These are phyloP conservation scores for Cyclocybe cylindracea DNA, from an alignment of 768 basidiomycete species.

Conservation along the genomic window DNA sequence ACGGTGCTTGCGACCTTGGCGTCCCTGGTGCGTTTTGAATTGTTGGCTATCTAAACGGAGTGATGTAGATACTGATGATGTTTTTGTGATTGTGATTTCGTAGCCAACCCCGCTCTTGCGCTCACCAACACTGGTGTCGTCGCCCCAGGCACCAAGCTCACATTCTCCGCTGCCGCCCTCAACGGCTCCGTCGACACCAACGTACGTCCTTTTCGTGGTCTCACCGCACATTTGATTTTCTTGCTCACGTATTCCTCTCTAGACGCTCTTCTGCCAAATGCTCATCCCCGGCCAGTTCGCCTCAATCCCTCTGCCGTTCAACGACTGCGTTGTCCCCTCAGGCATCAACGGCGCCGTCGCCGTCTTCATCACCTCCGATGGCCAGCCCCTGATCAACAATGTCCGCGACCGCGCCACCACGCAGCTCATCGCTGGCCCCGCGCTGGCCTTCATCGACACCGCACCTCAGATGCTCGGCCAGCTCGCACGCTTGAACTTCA, in stretches of 20 bases:
- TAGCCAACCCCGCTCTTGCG: slow-evolving; percentile 60
- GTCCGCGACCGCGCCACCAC: slow-evolving; percentile 53
- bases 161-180: slow-evolving; percentile 59
- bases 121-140: slow-evolving; percentile 66
- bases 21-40: slow-evolving; percentile 44
- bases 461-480: slow-evolving; percentile 50
- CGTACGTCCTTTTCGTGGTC: slow-evolving; percentile 29
- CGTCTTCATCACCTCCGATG: slow-evolving; percentile 66
- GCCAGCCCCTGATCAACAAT: slow-evolving; percentile 64
- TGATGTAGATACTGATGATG: no score
- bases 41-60: not conserved
- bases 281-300: slow-evolving; percentile 59
- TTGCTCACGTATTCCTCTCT: slow-evolving; percentile 6
- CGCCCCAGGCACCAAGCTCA: slow-evolving; percentile 57
- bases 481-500: slow-evolving; percentile 34
- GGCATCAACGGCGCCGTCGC: slow-evolving; percentile 76
- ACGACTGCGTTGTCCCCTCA: slow-evolving; percentile 61
- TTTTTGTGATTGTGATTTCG: not conserved
- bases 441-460: slow-evolving; percentile 66
- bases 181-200: slow-evolving; percentile 45
- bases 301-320: slow-evolving; percentile 60
- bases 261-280: slow-evolving; percentile 77
- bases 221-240: not conserved
- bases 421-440: slow-evolving; percentile 71
- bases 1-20: slow-evolving; percentile 61